phyloP scores from a whole-genome alignment of 306 rosid genomes.

The Purshia tridentata region DNA sequence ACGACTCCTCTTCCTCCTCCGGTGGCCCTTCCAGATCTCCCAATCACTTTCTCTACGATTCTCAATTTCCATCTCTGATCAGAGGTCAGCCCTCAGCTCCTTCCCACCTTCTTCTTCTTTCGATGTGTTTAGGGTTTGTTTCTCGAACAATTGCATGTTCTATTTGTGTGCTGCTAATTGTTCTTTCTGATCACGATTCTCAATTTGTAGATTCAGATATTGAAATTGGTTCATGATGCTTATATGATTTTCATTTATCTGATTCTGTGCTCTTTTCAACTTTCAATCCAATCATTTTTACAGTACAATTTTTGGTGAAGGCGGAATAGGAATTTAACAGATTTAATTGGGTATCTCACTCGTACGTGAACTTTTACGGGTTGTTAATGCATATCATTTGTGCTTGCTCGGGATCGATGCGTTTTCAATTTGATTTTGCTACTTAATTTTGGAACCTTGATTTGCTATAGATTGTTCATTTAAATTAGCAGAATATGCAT shows the following conservation, averaged over 20 bases:
- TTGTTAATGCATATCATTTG: neutral
- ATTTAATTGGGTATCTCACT: neutral
- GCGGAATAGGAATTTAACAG: neutral
- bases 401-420: neutral
- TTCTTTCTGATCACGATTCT: neutral
- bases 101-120: no score
- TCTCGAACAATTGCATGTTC: neutral
- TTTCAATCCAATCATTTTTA: neutral
- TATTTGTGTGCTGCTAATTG: neutral
- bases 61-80: constrained; percentile 14
- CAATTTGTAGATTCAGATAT: neutral
- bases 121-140: neutral
- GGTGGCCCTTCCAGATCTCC: constrained; percentile 31
- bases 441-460: neutral
- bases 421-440: neutral
- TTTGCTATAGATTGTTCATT: neutral
- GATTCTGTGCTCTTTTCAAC: neutral
- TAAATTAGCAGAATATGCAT: neutral
- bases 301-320: neutral
- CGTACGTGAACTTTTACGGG: neutral
- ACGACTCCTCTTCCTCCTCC: constrained; percentile 30
- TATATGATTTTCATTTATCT: neutral
- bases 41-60: constrained; percentile 17
- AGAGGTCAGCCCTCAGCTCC: constrained; percentile 15
- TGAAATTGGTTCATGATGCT: neutral